These are phyloP conservation scores for Pachysolen tannophilus DNA, from an alignment of 805 yeast species.

Conservation along the genomic window DNA sequence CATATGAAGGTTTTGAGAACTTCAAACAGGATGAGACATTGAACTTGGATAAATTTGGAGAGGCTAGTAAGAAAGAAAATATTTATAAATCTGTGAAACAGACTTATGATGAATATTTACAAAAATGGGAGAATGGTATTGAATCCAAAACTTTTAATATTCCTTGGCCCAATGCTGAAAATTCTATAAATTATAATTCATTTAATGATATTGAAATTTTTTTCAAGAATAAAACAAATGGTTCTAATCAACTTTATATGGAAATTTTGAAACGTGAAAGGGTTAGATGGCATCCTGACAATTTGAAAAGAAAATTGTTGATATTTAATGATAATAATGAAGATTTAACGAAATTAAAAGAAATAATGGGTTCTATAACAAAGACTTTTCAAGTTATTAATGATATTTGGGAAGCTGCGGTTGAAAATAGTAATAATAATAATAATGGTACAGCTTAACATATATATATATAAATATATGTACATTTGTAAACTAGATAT, in stretches of 20 bases:
- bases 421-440: slow-evolving; percentile 9
- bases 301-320: slow-evolving; percentile 35
- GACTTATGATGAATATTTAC: slow-evolving; percentile 16
- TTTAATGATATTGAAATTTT: slow-evolving; percentile 11
- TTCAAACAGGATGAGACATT: slow-evolving; percentile 7
- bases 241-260: no score
- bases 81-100: no score
- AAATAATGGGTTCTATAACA: slow-evolving; percentile 24
- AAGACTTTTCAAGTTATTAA: slow-evolving; percentile 35
- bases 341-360: slow-evolving; percentile 4
- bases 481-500: no score
- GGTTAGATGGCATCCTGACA: slow-evolving; percentile 68
- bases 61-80: slow-evolving; percentile 6
- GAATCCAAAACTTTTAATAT: slow-evolving; percentile 15
- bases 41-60: slow-evolving; percentile 1
- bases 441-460: no score
- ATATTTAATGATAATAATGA: slow-evolving; percentile 14
- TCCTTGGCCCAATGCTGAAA: slow-evolving; percentile 23
- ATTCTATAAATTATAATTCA: slow-evolving; percentile 22
- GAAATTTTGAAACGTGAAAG: slow-evolving; percentile 37
- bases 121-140: slow-evolving; percentile 20
- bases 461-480: no score
- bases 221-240: slow-evolving; percentile 9
- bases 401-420: slow-evolving; percentile 23
- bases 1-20: slow-evolving; percentile 9